phyloP scores from a whole-genome alignment of 495 filamentous ascomycete species.

The Penicillium steckii region DNA sequence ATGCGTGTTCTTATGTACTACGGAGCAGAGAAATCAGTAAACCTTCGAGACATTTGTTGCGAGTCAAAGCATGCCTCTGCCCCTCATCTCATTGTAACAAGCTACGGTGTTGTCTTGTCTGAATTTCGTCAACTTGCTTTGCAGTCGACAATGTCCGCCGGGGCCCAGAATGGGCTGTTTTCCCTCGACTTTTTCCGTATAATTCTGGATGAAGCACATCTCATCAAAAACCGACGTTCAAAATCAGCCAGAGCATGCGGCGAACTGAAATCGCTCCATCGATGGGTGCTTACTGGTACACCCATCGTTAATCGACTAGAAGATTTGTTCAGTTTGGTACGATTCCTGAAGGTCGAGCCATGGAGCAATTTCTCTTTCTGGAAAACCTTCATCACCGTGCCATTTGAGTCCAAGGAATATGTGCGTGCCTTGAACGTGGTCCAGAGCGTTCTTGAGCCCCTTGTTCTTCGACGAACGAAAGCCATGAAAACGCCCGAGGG shows the following conservation, averaged over 20 bases:
- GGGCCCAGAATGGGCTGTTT: conserved; percentile 72
- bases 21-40: conserved; percentile 74
- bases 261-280: conserved; percentile 76
- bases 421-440: conserved; percentile 93
- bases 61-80: conserved; percentile 67
- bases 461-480: conserved; percentile 94
- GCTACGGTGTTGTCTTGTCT: conserved; percentile 87
- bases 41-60: conserved; percentile 75
- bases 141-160: conserved; percentile 51
- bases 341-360: conserved; percentile 89
- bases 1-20: conserved; percentile 89
- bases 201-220: conserved; percentile 93
- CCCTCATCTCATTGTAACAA: conserved; percentile 92
- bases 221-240: conserved; percentile 84
- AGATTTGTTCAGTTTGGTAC: conserved; percentile 92
- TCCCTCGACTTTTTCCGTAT: conserved; percentile 90
- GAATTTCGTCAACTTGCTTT: conserved; percentile 74
- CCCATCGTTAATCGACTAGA: conserved; percentile 96
- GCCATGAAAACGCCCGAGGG: conserved; percentile 97
- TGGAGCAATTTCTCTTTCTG: conserved; percentile 99
- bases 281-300: conserved; percentile 93
- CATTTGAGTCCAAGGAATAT: conserved; percentile 93
- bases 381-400: conserved; percentile 97
- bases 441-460: conserved; percentile 90
- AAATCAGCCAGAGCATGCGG: conserved; percentile 95